Conservation (phyloP, 805 yeast species). For the Hanseniaspora hatyaiensis region DNA sequence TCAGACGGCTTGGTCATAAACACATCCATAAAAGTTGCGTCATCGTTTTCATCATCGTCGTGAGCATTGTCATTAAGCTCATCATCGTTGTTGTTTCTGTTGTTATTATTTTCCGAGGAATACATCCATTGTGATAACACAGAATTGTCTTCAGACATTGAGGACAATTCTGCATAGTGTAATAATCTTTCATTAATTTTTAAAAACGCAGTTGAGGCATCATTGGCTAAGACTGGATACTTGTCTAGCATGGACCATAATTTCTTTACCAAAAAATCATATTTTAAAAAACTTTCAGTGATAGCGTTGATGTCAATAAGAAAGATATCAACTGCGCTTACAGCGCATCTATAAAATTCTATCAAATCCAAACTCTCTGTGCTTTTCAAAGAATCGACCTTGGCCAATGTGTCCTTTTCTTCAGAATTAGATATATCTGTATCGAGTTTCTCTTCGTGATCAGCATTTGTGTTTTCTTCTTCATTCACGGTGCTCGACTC, state of each 20-base stretch:
- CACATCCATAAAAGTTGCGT: conserved; percentile 6
- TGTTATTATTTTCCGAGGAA: conserved; percentile 30
- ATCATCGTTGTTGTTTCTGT: background rate
- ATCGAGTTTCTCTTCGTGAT: conserved; percentile 22
- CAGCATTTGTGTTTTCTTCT: conserved; percentile 17
- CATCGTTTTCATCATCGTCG: conserved; percentile 7
- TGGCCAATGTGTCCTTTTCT: conserved; percentile 24
- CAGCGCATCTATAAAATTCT: conserved; percentile 31
- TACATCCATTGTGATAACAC: conserved; percentile 30
- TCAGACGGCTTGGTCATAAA: background rate
- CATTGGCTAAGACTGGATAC: conserved; percentile 55
- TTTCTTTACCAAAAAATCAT: conserved; percentile 47
- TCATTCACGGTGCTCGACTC: too few relatives aligned
- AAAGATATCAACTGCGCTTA: conserved; percentile 75
- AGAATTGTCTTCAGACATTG: conserved; percentile 54
- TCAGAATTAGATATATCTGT: conserved; percentile 16
- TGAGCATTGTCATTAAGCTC: background rate
- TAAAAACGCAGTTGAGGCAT: conserved; percentile 77
- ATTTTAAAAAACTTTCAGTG: conserved; percentile 79
- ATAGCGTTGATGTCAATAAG: conserved; percentile 90
- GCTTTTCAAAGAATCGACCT: background rate
- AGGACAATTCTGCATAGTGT: conserved; percentile 32
- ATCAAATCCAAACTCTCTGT: conserved; percentile 21
- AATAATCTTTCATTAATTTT: conserved; percentile 80
- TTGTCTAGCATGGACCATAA: conserved; percentile 73